These are phyloP conservation scores for Myriosclerotinia scirpicola DNA, from an alignment of 2,329 filamentous ascomycete species.

Conservation along the genomic window DNA sequence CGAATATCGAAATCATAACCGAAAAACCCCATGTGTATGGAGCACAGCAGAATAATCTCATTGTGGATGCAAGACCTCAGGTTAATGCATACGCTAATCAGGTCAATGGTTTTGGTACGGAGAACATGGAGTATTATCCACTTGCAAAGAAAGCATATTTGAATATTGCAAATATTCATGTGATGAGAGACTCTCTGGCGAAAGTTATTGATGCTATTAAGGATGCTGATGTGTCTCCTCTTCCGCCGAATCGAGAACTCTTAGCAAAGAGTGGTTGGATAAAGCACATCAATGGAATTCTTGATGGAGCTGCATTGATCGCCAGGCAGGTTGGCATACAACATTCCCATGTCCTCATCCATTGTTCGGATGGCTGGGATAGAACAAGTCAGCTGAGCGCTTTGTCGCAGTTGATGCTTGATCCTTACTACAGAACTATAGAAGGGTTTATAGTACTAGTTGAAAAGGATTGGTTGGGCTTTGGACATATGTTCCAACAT, in stretches of 20 bases:
- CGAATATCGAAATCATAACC: conserved; percentile 52
- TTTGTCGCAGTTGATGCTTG: conserved; percentile 86
- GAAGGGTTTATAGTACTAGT: conserved; percentile 92
- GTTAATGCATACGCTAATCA: conserved; percentile 96
- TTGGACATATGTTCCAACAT: conserved; percentile 95
- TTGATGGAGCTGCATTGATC: conserved; percentile 83
- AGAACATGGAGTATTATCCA: conserved; percentile 97
- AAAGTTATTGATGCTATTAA: conserved; percentile 88
- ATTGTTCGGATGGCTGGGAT: conserved; percentile 99
- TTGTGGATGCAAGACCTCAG: conserved; percentile 91
- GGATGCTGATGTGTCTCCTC: conserved; percentile 81
- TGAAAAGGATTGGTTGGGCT: conserved; percentile 97
- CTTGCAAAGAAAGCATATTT: conserved; percentile 89
- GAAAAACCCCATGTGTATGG: conserved; percentile 74
- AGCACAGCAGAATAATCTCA: conserved; percentile 89
- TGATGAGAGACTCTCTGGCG: conserved; percentile 89
- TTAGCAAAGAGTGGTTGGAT: conserved; percentile 87
- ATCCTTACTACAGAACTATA: conserved; percentile 91
- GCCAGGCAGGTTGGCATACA: conserved; percentile 85
- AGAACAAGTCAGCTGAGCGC: conserved; percentile 93
- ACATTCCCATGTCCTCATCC: conserved; percentile 92
- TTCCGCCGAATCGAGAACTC: conserved; percentile 78
- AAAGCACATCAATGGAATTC: conserved; percentile 79
- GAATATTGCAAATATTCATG: conserved; percentile 97
- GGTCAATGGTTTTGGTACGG: conserved; percentile 86